These are phyloP conservation scores for Coniochaeta sp. DNA, from an alignment of 2,329 filamentous ascomycete species.

Conservation along the genomic window DNA sequence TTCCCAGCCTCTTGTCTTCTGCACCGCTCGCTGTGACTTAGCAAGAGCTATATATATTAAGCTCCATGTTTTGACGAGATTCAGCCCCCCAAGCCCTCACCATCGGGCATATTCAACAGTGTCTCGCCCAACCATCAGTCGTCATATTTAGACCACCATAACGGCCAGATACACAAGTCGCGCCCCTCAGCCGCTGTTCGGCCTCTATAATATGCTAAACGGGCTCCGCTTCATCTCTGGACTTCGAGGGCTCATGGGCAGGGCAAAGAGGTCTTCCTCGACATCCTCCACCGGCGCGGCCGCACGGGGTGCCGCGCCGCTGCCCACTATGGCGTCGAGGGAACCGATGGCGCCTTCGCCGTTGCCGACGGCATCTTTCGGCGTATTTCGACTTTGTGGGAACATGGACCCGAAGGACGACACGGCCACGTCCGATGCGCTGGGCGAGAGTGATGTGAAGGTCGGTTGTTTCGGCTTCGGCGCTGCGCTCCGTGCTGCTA, in stretches of 20 bases:
- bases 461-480: slow-evolving; percentile 9
- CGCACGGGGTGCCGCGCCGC: slow-evolving; percentile 20
- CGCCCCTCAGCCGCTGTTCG: background rate
- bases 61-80: too few relatives aligned
- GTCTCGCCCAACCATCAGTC: background rate
- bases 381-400: slow-evolving; percentile 27
- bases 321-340: slow-evolving; percentile 30
- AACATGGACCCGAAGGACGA: slow-evolving; percentile 52
- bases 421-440: slow-evolving; percentile 55
- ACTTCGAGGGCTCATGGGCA: slow-evolving; percentile 78
- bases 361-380: slow-evolving; percentile 4
- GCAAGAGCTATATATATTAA: background rate
- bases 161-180: background rate
- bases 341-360: slow-evolving; percentile 25
- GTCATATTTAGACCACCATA: background rate
- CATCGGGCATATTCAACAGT: background rate
- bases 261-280: slow-evolving; percentile 79
- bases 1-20: background rate
- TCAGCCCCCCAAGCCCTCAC: background rate
- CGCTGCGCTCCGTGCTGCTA: slow-evolving; percentile 10
- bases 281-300: slow-evolving; percentile 37
- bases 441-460: slow-evolving; percentile 42
- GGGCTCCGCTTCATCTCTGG: slow-evolving; percentile 82
- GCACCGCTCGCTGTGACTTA: background rate
- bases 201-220: slow-evolving; percentile 49